These are phyloP conservation scores for Apophysomyces elegans DNA, from an alignment of 371 early-diverging fungal genomes.

Conservation along the genomic window DNA sequence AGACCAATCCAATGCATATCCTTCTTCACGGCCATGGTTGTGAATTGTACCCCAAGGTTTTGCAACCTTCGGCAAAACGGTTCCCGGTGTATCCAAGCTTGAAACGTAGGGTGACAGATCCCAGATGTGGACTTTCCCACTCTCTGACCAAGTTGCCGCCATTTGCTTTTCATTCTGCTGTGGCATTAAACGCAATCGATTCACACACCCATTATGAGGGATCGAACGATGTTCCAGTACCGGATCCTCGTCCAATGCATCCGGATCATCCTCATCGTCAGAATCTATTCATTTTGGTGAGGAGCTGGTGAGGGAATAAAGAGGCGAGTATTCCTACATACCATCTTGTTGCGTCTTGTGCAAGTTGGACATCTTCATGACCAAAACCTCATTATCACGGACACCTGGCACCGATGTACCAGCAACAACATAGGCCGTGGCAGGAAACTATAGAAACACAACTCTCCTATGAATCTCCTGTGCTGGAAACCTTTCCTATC, in stretches of 20 bases:
- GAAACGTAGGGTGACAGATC: conserved; percentile 77
- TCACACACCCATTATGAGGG: conserved; percentile 90
- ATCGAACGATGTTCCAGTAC: conserved; percentile 83
- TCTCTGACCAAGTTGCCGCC: conserved; percentile 94
- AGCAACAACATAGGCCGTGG: conserved; percentile 90
- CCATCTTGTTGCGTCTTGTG: conserved; percentile 91
- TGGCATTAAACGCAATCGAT: conserved; percentile 84
- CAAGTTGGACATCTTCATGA: conserved; percentile 93
- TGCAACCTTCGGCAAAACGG: conserved; percentile 60
- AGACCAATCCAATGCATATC: conserved; percentile 97
- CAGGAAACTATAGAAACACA: conserved; percentile 70
- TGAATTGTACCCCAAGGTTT: conserved; percentile 81
- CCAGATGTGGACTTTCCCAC: conserved; percentile 92
- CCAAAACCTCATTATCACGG: conserved; percentile 85
- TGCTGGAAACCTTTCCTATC: neutral
- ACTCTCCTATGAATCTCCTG: neutral
- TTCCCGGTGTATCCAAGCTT: conserved; percentile 82
- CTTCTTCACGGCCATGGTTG: conserved; percentile 83
- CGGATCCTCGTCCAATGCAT: conserved; percentile 91
- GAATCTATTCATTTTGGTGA: conserved; percentile 41
- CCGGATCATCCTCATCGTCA: conserved; percentile 81
- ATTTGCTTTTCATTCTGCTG: conserved; percentile 64
- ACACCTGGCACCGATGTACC: conserved; percentile 91
- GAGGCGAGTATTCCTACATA: conserved; percentile 19
- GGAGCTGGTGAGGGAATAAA: neutral